Conservation (phyloP, 805 yeast species). For the Teunomyces atbi region DNA sequence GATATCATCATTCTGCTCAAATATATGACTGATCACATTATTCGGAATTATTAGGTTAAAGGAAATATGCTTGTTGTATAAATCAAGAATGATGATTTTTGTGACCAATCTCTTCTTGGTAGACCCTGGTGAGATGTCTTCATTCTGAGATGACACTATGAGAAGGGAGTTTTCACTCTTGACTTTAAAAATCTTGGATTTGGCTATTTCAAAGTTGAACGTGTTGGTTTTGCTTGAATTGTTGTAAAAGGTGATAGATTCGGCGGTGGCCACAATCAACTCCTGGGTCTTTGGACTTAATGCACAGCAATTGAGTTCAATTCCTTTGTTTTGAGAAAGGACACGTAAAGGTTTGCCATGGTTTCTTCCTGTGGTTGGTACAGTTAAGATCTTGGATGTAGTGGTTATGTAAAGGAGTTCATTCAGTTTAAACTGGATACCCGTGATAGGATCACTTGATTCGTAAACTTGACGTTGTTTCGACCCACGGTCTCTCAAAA, state of each 20-base stretch:
- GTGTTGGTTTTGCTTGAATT: slow-evolving; percentile 52
- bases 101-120: slow-evolving; percentile 38
- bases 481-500: slow-evolving; percentile 84
- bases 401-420: slow-evolving; percentile 67
- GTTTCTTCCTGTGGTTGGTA: slow-evolving; percentile 76
- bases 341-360: slow-evolving; percentile 57
- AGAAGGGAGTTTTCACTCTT: slow-evolving; percentile 50
- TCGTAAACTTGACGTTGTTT: slow-evolving; percentile 80
- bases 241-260: slow-evolving; percentile 63
- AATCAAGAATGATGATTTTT: slow-evolving; percentile 65
- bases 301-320: slow-evolving; percentile 49
- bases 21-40: slow-evolving; percentile 53
- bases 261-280: slow-evolving; percentile 63
- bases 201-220: slow-evolving; percentile 55
- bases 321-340: slow-evolving; percentile 48
- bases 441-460: slow-evolving; percentile 77
- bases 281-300: slow-evolving; percentile 43
- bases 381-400: slow-evolving; percentile 65
- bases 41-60: slow-evolving; percentile 68
- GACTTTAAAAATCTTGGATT: slow-evolving; percentile 50
- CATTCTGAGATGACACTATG: slow-evolving; percentile 49
- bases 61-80: slow-evolving; percentile 65
- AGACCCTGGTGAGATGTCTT: slow-evolving; percentile 14
- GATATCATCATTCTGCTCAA: slow-evolving; percentile 55
- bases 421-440: slow-evolving; percentile 57